Base-by-base conservation (phyloP, 2,329 filamentous ascomycete species). In the Pseudocercospora crystallina region DNA sequence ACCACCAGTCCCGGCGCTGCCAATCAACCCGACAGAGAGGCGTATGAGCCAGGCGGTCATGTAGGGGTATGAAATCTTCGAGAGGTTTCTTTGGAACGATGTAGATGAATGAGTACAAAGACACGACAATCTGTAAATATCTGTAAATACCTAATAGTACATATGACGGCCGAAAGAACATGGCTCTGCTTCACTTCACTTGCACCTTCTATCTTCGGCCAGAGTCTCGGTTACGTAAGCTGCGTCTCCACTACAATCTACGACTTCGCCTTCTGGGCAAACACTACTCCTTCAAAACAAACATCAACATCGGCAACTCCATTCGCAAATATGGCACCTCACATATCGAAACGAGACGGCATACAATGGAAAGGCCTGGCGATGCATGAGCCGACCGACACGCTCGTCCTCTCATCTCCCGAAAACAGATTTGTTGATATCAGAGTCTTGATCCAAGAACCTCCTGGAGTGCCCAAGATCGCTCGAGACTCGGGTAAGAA, bases 401-500 rank as follows among this genome's bases (percentile, higher is more conserved):
- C 84, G 0, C 63, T 86, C 3, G 85, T 87, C 10, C 70, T 87
- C 39, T 87, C 84, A 0, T 81, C 81, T 2, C 78, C 80, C 1
- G 64, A 66, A 20, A 72, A 72, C 29, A 76, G 73, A 33, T 87
- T 85, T 62, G 78, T 87, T 33, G 85, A 87, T 61, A 64, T 86
- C 15, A 79, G 85, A 35, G 71, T 85, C 43, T 64, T 78, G 41
- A 68, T 39, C 12, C n/a, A 36, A 29, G 42, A 65, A 14, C 60
- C 66, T 0, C 44, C n/a, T 13, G 15, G 38, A 13, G 34, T 49
- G 5, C 44, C 49, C 14, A 20, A 51, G 29, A 8, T 47, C 8
- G 51, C 51, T 8, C 12, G 7, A 15, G 45, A 53, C 14, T 45
- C 50, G 42, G 50, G 50, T 45, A 36, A 29, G 5, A 5, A 14